Percentiles rank a stretch among this genome's conserved stretches.
Conservation (phyloP, 2,329 filamentous ascomycete genomes). For the Leptographium procerum region DNA sequence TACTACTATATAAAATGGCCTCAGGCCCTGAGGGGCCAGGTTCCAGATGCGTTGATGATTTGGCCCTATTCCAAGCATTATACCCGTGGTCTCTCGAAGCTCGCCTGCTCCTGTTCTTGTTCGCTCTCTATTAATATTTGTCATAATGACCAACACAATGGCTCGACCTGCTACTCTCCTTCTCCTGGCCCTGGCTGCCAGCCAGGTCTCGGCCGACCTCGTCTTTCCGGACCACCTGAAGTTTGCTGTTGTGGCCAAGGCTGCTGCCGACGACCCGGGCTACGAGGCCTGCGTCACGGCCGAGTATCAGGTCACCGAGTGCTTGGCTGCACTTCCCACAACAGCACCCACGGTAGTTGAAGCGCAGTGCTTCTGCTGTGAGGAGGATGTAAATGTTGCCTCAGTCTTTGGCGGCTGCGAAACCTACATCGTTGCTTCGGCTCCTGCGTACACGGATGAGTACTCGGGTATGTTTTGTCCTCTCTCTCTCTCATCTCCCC, state of each 20-base stretch:
- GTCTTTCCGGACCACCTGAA: not conserved
- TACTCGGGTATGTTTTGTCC: conserved; percentile 2
- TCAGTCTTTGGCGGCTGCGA: conserved; percentile 15
- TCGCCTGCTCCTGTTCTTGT: not conserved
- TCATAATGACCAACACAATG: not conserved
- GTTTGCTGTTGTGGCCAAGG: not conserved
- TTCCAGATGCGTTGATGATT: no score
- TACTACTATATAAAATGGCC: not conserved
- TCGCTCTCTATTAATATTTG: no score
- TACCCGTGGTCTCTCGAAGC: no score
- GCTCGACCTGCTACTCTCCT: not conserved
- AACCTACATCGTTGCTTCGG: conserved; percentile 12
- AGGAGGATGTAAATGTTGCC: conserved; percentile 5
- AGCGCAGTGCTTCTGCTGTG: conserved; percentile 17
- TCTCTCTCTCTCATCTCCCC: not conserved
- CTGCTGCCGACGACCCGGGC: not conserved
- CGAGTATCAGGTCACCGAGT: conserved; percentile 10
- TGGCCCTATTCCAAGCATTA: no score
- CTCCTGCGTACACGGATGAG: conserved; percentile 4
- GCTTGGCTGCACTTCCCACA: conserved; percentile 7
- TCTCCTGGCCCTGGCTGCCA: not conserved
- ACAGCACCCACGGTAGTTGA: conserved; percentile 3
- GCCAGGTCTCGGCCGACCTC: not conserved
- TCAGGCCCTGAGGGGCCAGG: not conserved
- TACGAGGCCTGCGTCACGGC: conserved; percentile 10